These are phyloP conservation scores for Cutaneotrichosporon mucoides DNA, from an alignment of 1,284 basidiomycete species.

Conservation along the genomic window DNA sequence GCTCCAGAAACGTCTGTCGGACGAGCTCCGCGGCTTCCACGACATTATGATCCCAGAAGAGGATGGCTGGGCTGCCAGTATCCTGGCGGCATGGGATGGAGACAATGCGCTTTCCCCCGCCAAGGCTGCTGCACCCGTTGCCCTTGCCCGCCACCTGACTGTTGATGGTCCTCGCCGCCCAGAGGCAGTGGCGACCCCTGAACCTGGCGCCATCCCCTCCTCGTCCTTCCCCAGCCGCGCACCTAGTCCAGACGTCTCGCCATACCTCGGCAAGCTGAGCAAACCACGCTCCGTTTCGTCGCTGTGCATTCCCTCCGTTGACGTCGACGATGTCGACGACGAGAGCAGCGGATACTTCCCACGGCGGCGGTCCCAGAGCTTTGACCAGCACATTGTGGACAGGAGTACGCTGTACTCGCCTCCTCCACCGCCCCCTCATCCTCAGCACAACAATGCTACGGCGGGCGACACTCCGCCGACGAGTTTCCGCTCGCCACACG, in stretches of 20 bases:
- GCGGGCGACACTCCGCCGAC: background rate
- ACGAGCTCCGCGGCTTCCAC: conserved; percentile 35
- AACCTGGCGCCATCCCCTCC: background rate
- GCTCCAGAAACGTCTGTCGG: conserved; percentile 26
- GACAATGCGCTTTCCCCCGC: conserved; percentile 3
- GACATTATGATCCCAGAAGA: conserved; percentile 25
- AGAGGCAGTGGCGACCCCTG: background rate
- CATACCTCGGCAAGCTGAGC: background rate
- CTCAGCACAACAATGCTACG: background rate
- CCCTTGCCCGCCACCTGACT: background rate
- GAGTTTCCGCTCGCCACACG: background rate
- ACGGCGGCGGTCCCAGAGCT: conserved; percentile 8
- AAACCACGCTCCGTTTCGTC: conserved; percentile 1
- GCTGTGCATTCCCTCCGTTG: background rate
- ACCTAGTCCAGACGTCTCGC: background rate
- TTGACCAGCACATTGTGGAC: conserved; percentile 8
- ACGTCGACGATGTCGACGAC: background rate
- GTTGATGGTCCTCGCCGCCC: background rate
- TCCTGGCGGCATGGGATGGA: conserved; percentile 24
- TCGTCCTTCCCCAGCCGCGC: background rate
- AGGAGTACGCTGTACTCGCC: conserved; percentile 13
- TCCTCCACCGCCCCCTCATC: conserved; percentile 11
- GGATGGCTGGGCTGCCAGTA: conserved; percentile 32
- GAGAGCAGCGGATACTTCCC: background rate
- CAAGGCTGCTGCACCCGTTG: background rate